Conservation (phyloP, 129 eudicot species). For the Escallonia rubra region DNA sequence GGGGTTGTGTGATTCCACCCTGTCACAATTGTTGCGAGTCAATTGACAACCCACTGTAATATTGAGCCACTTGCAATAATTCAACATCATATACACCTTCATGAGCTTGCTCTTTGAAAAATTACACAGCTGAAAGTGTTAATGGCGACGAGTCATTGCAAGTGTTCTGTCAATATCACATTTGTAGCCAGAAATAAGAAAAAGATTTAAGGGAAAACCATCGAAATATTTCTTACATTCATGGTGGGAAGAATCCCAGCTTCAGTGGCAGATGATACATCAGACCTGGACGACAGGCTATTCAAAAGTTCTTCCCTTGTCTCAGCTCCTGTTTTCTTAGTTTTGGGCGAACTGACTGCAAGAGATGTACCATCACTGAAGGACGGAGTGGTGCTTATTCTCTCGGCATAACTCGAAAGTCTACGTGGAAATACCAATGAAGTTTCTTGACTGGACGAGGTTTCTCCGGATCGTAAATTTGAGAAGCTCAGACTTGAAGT, state of each 20-base stretch:
- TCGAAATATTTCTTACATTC: slow-evolving; percentile 45
- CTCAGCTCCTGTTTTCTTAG: slow-evolving; percentile 80
- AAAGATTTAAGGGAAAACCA: background rate
- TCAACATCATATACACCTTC: slow-evolving; percentile 4
- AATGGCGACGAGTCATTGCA: background rate
- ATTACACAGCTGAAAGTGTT: background rate
- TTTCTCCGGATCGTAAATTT: slow-evolving; percentile 50
- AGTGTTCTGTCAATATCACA: background rate
- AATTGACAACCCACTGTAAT: background rate
- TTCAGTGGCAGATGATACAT: slow-evolving; percentile 44
- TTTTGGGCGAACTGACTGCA: slow-evolving; percentile 77
- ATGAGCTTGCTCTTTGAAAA: background rate
- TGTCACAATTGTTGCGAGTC: slow-evolving; percentile 18
- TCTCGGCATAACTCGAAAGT: slow-evolving; percentile 83
- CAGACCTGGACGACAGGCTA: slow-evolving; percentile 60
- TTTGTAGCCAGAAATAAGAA: background rate
- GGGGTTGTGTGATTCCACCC: slow-evolving; percentile 57
- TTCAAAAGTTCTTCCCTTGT: slow-evolving; percentile 74
- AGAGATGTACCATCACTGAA: slow-evolving; percentile 52
- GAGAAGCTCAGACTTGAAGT: slow-evolving; percentile 31
- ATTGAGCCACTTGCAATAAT: slow-evolving; percentile 8
- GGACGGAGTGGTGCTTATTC: slow-evolving; percentile 74
- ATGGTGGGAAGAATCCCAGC: slow-evolving; percentile 34
- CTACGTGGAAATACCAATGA: slow-evolving; percentile 44
- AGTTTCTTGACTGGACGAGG: slow-evolving; percentile 45